Evolutionary conservation across 108 stramenopile genomes (phyloP), one percentile per base, ranked within the genome.

Genomic region (Schizochytrium sp.): DNA sequence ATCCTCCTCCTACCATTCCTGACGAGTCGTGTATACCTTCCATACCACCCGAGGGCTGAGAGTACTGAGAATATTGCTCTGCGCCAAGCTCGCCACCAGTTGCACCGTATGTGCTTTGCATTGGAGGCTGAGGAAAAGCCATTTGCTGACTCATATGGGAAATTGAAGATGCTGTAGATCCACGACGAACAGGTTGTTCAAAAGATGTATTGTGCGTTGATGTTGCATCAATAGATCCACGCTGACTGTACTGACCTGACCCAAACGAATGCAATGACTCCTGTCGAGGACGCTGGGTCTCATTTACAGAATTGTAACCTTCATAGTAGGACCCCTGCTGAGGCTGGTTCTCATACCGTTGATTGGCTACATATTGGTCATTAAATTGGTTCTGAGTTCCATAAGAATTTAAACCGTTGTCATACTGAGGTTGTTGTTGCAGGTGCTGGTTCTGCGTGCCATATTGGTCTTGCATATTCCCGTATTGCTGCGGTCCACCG

Each of bases 241-340:
- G 64, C 64, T 69, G 64, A 15, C 64, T 69, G 64, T 69, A 69
- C 10, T 69, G 64, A 15, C 64, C 64, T 7, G 64, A 69, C 44
- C 64, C 64, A 2, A 69, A 69, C 5, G 64, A 69, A 38, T 15
- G 64, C 28, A 69, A 15, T 7, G 64, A 69, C 10, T 44, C 15
- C 64, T 69, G 64, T 12, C 64, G 7, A 8, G 64, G 2, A 44
- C 64, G 64, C 12, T 38, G 5, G 64, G 40, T 44, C 19, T 69
- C 64, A 7, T 44, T 69, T 44, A 5, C 42, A 38, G 44, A 44
- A 15, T 7, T 13, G 42, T 69, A 44, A 38, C 28, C 19, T n/a
- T 69, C 64, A 8, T 7, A 44, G 64, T 69, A 69, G 64, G 40
- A 69, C 64, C 44, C 42, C 64, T 44, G 19, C 57, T 58, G 57